Conservation (phyloP, 306 rosid genomes). For the Prunus mongolica region DNA sequence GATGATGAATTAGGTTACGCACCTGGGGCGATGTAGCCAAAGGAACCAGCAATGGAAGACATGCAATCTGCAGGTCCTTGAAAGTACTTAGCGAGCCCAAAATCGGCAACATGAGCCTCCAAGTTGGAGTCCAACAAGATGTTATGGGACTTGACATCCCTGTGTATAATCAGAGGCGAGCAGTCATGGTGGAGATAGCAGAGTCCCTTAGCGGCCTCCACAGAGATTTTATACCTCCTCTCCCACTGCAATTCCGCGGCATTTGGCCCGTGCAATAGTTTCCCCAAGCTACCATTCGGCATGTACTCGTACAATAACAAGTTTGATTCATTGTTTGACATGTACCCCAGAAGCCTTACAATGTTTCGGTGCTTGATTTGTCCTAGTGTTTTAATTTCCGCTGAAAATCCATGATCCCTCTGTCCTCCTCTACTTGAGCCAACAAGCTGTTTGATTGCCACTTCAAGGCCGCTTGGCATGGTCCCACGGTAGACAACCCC, state of each 20-base stretch:
- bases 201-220: conserved; percentile 78
- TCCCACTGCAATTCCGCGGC: conserved; percentile 87
- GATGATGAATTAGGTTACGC: neutral
- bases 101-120: conserved; percentile 93
- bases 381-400: conserved; percentile 74
- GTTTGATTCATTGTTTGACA: conserved; percentile 73
- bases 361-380: conserved; percentile 72
- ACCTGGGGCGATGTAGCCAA: conserved; percentile 99
- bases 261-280: conserved; percentile 69
- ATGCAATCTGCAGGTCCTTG: conserved; percentile 76
- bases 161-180: conserved; percentile 71
- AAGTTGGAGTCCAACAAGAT: conserved; percentile 64
- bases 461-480: conserved; percentile 45
- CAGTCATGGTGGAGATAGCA: conserved; percentile 95
- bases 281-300: conserved; percentile 84
- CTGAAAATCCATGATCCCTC: conserved; percentile 77
- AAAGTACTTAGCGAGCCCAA: conserved; percentile 87
- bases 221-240: conserved; percentile 63
- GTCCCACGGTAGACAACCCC: conserved; percentile 74
- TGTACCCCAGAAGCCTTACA: conserved; percentile 69
- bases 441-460: conserved; percentile 59
- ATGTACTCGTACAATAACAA: conserved; percentile 71
- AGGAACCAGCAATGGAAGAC: conserved; percentile 91
- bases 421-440: conserved; percentile 36
- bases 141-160: conserved; percentile 90